These are phyloP conservation scores for Irpex lacteus DNA, from an alignment of 1,284 basidiomycete genomes.

Conservation along the genomic window DNA sequence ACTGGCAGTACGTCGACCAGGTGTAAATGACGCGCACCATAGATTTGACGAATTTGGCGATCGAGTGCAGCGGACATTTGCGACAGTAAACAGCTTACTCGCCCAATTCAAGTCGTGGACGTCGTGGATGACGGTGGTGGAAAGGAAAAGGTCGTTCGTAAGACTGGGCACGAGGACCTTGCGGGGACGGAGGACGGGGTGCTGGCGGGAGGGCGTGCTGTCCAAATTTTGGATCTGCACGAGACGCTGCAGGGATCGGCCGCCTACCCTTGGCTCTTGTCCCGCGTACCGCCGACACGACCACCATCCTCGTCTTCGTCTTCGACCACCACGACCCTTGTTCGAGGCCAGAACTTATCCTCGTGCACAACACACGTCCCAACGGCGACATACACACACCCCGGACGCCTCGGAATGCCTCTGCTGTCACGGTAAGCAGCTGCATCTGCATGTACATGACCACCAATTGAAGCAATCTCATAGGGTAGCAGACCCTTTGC, in stretches of 20 bases:
- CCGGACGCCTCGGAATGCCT: neutral
- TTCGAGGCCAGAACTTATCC: neutral
- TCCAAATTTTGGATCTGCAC: slow-evolving; percentile 8
- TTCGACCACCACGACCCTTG: neutral
- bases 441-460: neutral
- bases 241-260: slow-evolving; percentile 6
- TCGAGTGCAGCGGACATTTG: slow-evolving; percentile 56
- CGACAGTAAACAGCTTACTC: slow-evolving; percentile 5
- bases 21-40: slow-evolving; percentile 46
- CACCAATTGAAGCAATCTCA: neutral
- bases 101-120: neutral
- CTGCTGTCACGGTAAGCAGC: slow-evolving; percentile 22
- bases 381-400: too few relatives aligned
- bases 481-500: slow-evolving; percentile 67
- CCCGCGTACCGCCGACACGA: slow-evolving; percentile 16
- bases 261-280: neutral
- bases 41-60: slow-evolving; percentile 77
- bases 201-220: neutral
- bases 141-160: neutral
- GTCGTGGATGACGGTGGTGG: neutral
- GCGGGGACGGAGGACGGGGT: neutral
- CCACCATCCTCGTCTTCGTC: neutral
- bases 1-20: neutral
- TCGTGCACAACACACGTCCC: neutral
- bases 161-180: neutral